Conservation (phyloP, 2,329 filamentous ascomycete genomes). For the Botrytis pseudocinerea region DNA sequence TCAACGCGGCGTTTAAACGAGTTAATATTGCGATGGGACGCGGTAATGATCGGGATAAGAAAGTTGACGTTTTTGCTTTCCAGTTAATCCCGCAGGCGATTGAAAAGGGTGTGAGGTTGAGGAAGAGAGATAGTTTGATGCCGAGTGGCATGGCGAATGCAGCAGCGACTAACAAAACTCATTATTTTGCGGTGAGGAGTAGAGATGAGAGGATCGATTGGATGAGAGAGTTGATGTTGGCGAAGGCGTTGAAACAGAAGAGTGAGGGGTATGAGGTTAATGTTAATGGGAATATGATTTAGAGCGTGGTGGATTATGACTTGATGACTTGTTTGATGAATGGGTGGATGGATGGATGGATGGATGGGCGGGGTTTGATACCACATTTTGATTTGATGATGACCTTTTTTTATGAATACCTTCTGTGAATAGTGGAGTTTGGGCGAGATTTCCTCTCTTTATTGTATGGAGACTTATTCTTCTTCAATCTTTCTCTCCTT, state of each 20-base stretch:
- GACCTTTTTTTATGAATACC: constrained; percentile 2
- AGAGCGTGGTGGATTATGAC: background rate
- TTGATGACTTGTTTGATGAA: background rate
- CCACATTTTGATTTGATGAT: constrained; percentile 8
- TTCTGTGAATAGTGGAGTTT: background rate
- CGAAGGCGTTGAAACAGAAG: constrained; percentile 83
- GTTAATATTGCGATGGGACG: constrained; percentile 57
- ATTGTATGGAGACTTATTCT: background rate
- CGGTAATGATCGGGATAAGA: constrained; percentile 52
- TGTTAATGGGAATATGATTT: constrained; percentile 78
- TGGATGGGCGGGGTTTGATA: constrained; percentile 11
- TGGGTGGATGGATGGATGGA: constrained; percentile 4
- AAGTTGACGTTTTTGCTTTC: constrained; percentile 74
- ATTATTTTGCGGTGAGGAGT: constrained; percentile 88
- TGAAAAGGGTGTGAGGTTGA: constrained; percentile 51
- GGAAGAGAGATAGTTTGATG: constrained; percentile 44
- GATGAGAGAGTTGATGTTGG: constrained; percentile 93
- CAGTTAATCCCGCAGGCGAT: constrained; percentile 69
- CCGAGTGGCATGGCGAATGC: constrained; percentile 8
- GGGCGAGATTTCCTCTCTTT: background rate
- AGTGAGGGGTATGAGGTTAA: constrained; percentile 79
- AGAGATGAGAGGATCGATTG: constrained; percentile 93
- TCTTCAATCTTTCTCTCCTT: background rate
- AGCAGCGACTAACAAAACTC: constrained; percentile 70
- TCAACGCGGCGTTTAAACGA: constrained; percentile 83